phyloP scores from a whole-genome alignment of 768 basidiomycete genomes.

The Ephemerocybe angulata region DNA sequence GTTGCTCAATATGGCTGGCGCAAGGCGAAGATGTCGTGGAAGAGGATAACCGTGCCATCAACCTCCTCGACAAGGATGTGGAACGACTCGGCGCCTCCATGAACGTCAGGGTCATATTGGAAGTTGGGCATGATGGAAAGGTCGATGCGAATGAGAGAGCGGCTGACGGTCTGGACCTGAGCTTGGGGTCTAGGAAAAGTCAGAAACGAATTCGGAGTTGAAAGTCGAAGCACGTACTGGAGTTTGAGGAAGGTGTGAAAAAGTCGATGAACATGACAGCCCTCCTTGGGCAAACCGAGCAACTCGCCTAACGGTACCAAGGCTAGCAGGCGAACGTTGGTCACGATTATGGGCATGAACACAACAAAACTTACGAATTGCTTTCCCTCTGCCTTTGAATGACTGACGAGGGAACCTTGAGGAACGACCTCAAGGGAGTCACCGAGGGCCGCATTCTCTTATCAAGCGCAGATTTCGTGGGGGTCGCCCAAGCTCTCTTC shows the following conservation, averaged over 20 bases:
- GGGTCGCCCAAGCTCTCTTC: constrained; percentile 94
- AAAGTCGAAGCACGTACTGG: too few relatives aligned
- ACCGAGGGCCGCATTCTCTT: constrained; percentile 94
- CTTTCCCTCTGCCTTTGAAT: constrained; percentile 92
- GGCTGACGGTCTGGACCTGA: constrained; percentile 94
- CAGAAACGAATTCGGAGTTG: too few relatives aligned
- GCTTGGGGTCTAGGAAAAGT: constrained; percentile 73
- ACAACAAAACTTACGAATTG: constrained; percentile 67
- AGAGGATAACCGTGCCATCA: constrained; percentile 93
- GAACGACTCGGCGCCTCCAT: constrained; percentile 86
- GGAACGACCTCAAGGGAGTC: constrained; percentile 96
- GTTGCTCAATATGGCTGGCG: constrained; percentile 88
- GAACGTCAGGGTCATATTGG: constrained; percentile 94
- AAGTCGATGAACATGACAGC: constrained; percentile 84
- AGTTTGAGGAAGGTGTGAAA: constrained; percentile 97
- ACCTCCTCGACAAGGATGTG: constrained; percentile 95
- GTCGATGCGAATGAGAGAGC: constrained; percentile 88
- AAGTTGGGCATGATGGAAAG: constrained; percentile 96
- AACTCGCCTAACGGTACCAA: constrained; percentile 98
- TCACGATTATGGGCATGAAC: constrained; percentile 1
- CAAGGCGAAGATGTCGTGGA: constrained; percentile 90
- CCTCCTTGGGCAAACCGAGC: constrained; percentile 91
- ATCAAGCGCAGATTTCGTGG: constrained; percentile 86
- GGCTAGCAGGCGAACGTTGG: constrained; percentile 44
- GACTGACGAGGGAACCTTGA: constrained; percentile 80